phyloP scores from a whole-genome alignment of 495 filamentous ascomycete species.

The Xylaria bambusicola region DNA sequence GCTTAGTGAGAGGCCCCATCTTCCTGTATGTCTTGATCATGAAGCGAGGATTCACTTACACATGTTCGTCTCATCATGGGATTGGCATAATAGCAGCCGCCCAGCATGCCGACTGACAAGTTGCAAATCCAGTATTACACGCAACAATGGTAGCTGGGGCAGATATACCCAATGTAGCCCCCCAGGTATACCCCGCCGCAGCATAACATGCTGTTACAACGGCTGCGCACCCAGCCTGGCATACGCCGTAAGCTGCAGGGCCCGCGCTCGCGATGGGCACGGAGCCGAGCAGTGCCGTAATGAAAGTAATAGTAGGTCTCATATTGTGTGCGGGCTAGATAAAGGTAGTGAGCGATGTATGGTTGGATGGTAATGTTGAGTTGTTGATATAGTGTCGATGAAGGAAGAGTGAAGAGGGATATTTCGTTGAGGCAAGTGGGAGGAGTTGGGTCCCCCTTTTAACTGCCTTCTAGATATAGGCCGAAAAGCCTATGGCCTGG shows the following conservation, averaged over 20 bases:
- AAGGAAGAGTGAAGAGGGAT: no score
- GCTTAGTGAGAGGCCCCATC: no score
- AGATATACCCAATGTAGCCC: conserved; percentile 39
- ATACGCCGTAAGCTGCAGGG: conserved; percentile 47
- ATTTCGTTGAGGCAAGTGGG: no score
- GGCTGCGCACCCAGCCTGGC: conserved; percentile 52
- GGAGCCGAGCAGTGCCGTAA: conserved; percentile 7
- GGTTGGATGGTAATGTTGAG: no score
- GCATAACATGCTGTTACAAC: conserved; percentile 56
- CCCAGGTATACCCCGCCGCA: conserved; percentile 52
- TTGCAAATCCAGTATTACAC: conserved; percentile 53
- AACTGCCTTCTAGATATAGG: no score
- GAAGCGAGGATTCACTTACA: not conserved
- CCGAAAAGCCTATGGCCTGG: no score
- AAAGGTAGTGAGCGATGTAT: no score
- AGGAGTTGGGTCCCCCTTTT: no score
- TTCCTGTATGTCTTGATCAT: no score
- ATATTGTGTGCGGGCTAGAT: conserved; percentile 1
- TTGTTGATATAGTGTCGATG: no score
- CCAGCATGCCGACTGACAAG: conserved; percentile 52
- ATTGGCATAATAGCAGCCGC: conserved; percentile 19
- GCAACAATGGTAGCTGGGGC: conserved; percentile 44
- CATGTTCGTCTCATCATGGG: not conserved
- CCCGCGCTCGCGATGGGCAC: conserved; percentile 30
- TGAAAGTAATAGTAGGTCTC: conserved; percentile 11